These are phyloP conservation scores for Trichoderma endophyticum DNA, from an alignment of 2,329 filamentous ascomycete species.

Conservation along the genomic window DNA sequence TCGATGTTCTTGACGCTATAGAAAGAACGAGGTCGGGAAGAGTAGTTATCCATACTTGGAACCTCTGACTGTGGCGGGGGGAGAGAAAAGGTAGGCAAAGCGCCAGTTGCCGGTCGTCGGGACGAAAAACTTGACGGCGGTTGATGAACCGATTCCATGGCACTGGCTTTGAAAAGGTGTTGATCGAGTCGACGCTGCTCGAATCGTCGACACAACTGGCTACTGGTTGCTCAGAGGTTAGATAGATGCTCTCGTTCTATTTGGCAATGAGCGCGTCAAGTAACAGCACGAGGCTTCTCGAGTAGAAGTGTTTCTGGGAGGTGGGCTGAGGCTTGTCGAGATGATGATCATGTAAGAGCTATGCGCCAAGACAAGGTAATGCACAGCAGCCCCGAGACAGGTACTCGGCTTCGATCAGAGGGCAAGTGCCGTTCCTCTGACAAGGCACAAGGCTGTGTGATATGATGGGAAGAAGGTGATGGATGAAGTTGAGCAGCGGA, in stretches of 20 bases:
- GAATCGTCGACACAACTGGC: not conserved
- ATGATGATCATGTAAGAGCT: not conserved
- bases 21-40: conserved; percentile 27
- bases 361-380: not conserved
- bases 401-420: not conserved
- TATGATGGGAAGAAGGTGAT: not conserved
- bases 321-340: not conserved
- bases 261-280: not conserved
- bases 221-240: not conserved
- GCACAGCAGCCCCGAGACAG: not conserved
- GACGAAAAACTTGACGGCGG: conserved; percentile 31
- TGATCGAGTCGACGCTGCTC: not conserved
- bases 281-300: not conserved
- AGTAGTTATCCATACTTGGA: conserved; percentile 33
- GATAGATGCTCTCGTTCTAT: not conserved
- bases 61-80: conserved; percentile 36
- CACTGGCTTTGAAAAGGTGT: not conserved
- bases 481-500: not conserved
- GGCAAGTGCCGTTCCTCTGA: not conserved
- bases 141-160: conserved; percentile 28
- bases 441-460: not conserved
- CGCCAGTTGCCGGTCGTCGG: conserved; percentile 34
- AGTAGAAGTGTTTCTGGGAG: not conserved
- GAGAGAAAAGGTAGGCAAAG: conserved; percentile 35
- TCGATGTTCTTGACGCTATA: conserved; percentile 24